Evolutionary conservation across 75 land plant species (phyloP), one percentile per base, ranked within the genome.

Genomic region (Pseudotsuga menziesii): DNA sequence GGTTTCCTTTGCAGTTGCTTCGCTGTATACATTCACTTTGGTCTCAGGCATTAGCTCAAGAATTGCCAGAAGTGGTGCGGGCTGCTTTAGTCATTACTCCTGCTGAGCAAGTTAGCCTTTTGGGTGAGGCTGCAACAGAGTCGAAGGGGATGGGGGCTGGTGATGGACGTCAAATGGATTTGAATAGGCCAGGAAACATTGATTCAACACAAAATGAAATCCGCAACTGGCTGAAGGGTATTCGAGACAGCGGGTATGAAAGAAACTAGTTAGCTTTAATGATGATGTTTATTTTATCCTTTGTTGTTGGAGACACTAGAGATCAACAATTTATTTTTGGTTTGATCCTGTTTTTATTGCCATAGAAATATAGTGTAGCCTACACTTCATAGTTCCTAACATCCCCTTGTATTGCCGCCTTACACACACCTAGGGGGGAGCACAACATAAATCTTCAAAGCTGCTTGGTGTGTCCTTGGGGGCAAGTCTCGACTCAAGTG

Each of bases 211-310:
- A 95, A 88, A 83, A 77, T 77, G 92, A 93, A 62, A 77, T 95
- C 25, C 84, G 98, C 44, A 97, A 93, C 64, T 97, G 98, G 99
- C 74, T 95, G 63, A 97, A 89, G 78, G 93, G 98, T 26, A 82
- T 93, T 72, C 85, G 99, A 75, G 99, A 97, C n/a, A 93, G 96
- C 81, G 97, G 99, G 99, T 97, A 91, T 56, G 88, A 5, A 29
- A 58, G 55, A 72, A 72, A 4, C 13, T 13, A 3, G 11, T 48
- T 48, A 11, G 9, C 5, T 20, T 64, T 61, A 29, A 19, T 64
- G 2, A 32, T 29, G 39, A 15, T 32, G 69, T 16, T 64, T 29
- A 15, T 16, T 36, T 32, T 29, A 35, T 7, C 7, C 7, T 44
- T 44, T 48, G 36, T 64, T 64, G 27, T 63, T 29, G 67, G 29